phyloP scores from a whole-genome alignment of 768 basidiomycete species.

The Pulveroboletus frians region DNA sequence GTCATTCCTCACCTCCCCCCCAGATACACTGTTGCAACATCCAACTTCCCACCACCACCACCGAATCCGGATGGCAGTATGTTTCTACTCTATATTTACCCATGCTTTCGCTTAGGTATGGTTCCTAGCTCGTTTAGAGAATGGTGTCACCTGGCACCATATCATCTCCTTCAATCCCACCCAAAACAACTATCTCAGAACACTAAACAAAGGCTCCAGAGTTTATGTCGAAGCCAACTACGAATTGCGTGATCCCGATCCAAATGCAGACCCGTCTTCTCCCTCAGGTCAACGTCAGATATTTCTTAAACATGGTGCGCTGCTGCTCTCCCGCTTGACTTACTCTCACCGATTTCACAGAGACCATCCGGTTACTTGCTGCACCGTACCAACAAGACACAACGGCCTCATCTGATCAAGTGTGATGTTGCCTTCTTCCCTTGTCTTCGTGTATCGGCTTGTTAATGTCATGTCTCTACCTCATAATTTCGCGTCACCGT shows the following conservation, averaged over 20 bases:
- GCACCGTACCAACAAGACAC: conserved; percentile 26
- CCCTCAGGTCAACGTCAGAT: conserved; percentile 76
- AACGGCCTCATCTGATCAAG: conserved; percentile 17
- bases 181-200: conserved; percentile 60
- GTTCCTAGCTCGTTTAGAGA: conserved; percentile 45
- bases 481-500: background rate
- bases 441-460: background rate
- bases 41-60: conserved; percentile 53
- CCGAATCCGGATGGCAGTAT: conserved; percentile 57
- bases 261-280: conserved; percentile 57
- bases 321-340: background rate
- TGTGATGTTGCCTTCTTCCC: conserved; percentile 3
- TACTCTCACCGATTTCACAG: conserved; percentile 32
- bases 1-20: background rate
- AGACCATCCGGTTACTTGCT: conserved; percentile 48
- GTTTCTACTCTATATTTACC: conserved; percentile 17
- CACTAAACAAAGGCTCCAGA: conserved; percentile 60
- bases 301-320: conserved; percentile 72
- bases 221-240: conserved; percentile 81
- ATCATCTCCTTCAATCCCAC: conserved; percentile 65
- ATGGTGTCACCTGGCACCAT: conserved; percentile 68
- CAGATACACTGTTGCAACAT: conserved; percentile 77
- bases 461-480: background rate
- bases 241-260: conserved; percentile 70
- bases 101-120: background rate